Conservation (phyloP, 2,329 filamentous ascomycete genomes). For the Cladosporium colombiae region DNA sequence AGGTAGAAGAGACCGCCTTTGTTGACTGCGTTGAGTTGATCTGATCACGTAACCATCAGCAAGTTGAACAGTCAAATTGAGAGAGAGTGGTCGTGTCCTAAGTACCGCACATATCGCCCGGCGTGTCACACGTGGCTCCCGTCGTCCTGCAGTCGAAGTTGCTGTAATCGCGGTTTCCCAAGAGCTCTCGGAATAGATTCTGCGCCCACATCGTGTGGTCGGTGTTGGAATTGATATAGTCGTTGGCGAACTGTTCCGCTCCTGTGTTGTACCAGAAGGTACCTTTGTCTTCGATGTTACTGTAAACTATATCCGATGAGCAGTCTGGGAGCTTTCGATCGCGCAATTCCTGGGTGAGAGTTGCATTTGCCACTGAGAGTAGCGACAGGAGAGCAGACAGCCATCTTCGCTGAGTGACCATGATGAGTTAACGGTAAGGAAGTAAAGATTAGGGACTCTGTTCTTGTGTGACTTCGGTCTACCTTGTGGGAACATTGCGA, state of each 20-base stretch:
- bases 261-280: conserved; percentile 7
- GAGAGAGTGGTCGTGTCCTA: neutral
- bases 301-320: neutral
- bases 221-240: conserved; percentile 13
- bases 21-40: conserved; percentile 3
- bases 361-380: neutral
- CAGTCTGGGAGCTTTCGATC: conserved; percentile 14
- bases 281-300: conserved; percentile 10
- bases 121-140: neutral
- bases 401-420: neutral
- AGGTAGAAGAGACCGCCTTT: conserved; percentile 18
- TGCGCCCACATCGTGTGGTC: conserved; percentile 12
- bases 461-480: neutral
- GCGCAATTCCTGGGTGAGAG: neutral
- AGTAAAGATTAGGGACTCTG: neutral
- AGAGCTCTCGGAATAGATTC: neutral
- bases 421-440: neutral
- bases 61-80: neutral
- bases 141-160: neutral
- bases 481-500: neutral
- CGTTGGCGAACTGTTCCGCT: conserved; percentile 13
- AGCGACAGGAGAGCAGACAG: neutral
- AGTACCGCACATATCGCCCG: neutral
- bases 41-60: neutral
- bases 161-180: neutral